Conservation (phyloP, 163 green algal species). For the Chlamydomonas reinhardtii region DNA sequence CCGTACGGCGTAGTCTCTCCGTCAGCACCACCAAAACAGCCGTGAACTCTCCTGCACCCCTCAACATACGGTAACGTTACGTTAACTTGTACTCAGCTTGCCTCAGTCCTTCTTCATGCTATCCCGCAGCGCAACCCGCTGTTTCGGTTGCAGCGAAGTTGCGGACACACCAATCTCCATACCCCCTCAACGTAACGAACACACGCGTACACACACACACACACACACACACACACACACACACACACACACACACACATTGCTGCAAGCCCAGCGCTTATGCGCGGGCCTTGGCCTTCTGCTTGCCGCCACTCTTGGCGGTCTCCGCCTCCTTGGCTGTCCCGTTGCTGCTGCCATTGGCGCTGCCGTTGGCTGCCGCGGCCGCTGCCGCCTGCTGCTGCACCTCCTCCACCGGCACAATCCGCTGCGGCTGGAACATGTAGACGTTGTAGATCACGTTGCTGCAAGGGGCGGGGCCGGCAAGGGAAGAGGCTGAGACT, state of each 20-base stretch:
- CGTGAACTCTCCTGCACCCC: too few relatives aligned
- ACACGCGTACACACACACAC: background rate
- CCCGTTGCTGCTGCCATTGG: slow-evolving; percentile 1
- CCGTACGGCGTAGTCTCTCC: too few relatives aligned
- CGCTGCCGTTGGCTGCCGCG: background rate
- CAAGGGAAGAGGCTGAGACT: too few relatives aligned
- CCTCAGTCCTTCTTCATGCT: too few relatives aligned
- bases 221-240: too few relatives aligned
- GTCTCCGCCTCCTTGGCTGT: background rate
- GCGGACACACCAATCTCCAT: background rate
- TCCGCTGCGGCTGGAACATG: slow-evolving; percentile 76
- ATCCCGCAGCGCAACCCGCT: too few relatives aligned
- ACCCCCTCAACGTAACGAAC: background rate
- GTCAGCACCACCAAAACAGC: too few relatives aligned
- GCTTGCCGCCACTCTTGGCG: background rate
- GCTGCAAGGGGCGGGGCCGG: slow-evolving; percentile 36
- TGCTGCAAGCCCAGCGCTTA: background rate
- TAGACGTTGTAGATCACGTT: slow-evolving; percentile 99
- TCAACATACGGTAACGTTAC: too few relatives aligned
- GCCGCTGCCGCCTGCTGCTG: slow-evolving; percentile 2
- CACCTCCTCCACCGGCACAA: slow-evolving; percentile 30
- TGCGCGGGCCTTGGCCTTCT: slow-evolving; percentile 30
- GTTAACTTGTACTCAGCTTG: too few relatives aligned
- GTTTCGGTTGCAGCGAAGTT: too few relatives aligned
- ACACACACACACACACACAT: background rate